Evolutionary conservation across 2,329 filamentous ascomycete species (phyloP).

Genomic region (Diaporthe eres): DNA sequence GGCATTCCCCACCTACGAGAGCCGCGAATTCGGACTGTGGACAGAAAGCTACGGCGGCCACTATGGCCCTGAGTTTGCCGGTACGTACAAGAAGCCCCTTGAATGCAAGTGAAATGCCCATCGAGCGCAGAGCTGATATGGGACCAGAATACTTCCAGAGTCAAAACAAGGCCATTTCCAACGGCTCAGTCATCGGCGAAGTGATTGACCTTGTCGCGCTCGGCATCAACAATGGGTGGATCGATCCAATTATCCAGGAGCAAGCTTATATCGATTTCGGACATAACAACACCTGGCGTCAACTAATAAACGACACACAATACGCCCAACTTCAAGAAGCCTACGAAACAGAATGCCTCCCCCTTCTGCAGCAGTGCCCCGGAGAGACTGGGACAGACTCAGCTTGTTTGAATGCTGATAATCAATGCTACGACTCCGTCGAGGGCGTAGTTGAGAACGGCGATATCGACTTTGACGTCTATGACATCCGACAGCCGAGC

Average conservation of each 20-base stretch:
- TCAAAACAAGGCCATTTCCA: conserved; percentile 33
- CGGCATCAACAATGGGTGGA: conserved; percentile 53
- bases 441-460: conserved; percentile 46
- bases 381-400: conserved; percentile 46
- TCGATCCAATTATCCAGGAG: conserved; percentile 45
- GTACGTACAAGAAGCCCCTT: neutral
- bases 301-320: conserved; percentile 54
- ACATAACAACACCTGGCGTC: conserved; percentile 54
- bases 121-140: neutral
- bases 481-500: conserved; percentile 48
- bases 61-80: conserved; percentile 50
- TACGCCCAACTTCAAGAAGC: conserved; percentile 49
- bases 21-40: conserved; percentile 44
- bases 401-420: conserved; percentile 52
- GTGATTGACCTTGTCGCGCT: conserved; percentile 52
- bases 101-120: neutral
- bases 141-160: conserved; percentile 30
- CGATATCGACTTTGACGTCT: conserved; percentile 45
- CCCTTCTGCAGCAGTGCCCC: conserved; percentile 55
- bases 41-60: conserved; percentile 54
- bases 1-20: conserved; percentile 30
- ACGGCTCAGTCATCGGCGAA: conserved; percentile 44
- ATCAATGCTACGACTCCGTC: conserved; percentile 53
- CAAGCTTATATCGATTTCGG: conserved; percentile 50
- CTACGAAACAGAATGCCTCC: conserved; percentile 54